Base-by-base conservation (phyloP, 176 grass and related monocot species). In the Oryza meyeriana region DNA sequence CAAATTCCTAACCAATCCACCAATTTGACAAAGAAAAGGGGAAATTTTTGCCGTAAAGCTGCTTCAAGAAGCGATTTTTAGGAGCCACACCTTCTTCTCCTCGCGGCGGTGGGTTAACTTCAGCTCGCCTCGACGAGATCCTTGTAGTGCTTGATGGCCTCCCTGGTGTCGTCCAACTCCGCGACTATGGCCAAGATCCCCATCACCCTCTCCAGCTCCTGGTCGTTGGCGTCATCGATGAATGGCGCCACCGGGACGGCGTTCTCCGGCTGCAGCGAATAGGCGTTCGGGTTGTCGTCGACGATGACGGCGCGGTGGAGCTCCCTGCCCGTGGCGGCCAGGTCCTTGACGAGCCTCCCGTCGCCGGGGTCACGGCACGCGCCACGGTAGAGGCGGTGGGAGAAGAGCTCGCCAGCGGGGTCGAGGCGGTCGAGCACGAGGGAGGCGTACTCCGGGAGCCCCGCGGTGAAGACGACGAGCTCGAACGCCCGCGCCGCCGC, bases 231-330 rank as follows among this genome's bases (percentile, higher is more conserved):
- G 44, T 99, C 82, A 25, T 99, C 76, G 14, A 91, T 78, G 48
- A 99, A 99, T 16, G 93, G 93, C 31, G 36, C 83, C 16, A 99
- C 72, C 0, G 80, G 93, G 12, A 99, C 38, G 2, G 93, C 93
- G n/a, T 95, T 99, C 42, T 94, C 89, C 29, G 93, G 96, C 62
- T 95, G 93, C 44, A 95, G 69, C 3, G 76, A 57, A 69, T 99
- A 99, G 10, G 96, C 87, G 26, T 93, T 99, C 0, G 96, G 93
- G 79, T 99, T 95, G 80, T 99, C 96, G 72, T 99, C 93, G 52
- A 99, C 80, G 77, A 99, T 94, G 40, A 99, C 80, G 24, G 81
- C 81, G 29, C 75, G 76, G 64, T 91, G 79, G 14, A 95, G 73
- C 28, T 40, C 57, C 22, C 93, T 74, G 20, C 90, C 90, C 1